Evolutionary conservation across 2,329 filamentous ascomycete species (phyloP).

Genomic region (Fusarium sororula): DNA sequence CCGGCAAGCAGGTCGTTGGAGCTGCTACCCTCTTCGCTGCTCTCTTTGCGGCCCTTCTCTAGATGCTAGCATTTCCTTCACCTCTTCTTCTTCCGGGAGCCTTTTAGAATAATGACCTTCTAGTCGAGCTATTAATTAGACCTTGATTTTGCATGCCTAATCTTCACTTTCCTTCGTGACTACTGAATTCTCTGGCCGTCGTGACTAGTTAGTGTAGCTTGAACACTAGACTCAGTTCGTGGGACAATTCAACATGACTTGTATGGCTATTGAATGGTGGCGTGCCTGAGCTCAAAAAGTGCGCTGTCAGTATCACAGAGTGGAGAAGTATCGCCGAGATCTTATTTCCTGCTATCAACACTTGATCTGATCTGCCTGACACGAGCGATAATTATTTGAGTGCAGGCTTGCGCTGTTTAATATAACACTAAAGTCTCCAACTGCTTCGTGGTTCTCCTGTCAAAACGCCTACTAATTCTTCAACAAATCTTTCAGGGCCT

Average conservation of each 20-base stretch:
- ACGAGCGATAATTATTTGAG: neutral
- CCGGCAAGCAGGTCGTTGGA: conserved; percentile 32
- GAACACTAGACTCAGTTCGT: neutral
- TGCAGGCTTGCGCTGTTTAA: too few relatives aligned
- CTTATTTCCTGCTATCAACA: neutral
- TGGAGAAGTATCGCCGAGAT: neutral
- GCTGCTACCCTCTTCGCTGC: conserved; percentile 27
- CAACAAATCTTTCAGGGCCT: neutral
- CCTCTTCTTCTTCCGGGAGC: neutral
- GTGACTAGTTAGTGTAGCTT: too few relatives aligned
- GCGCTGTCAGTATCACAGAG: accelerated
- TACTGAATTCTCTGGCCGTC: accelerated
- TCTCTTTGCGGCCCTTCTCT: conserved; percentile 27
- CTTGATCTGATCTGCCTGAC: neutral
- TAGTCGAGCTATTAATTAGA: neutral
- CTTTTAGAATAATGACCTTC: neutral
- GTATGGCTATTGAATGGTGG: neutral
- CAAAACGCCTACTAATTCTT: neutral
- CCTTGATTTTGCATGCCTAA: neutral
- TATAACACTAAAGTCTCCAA: neutral
- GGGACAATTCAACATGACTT: neutral
- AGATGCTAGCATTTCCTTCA: neutral
- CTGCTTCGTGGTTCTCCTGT: accelerated
- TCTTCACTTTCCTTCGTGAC: neutral
- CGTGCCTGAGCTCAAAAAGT: neutral